Conservation (phyloP, 2,329 filamentous ascomycete genomes). For the Paecilomyces sp. region DNA sequence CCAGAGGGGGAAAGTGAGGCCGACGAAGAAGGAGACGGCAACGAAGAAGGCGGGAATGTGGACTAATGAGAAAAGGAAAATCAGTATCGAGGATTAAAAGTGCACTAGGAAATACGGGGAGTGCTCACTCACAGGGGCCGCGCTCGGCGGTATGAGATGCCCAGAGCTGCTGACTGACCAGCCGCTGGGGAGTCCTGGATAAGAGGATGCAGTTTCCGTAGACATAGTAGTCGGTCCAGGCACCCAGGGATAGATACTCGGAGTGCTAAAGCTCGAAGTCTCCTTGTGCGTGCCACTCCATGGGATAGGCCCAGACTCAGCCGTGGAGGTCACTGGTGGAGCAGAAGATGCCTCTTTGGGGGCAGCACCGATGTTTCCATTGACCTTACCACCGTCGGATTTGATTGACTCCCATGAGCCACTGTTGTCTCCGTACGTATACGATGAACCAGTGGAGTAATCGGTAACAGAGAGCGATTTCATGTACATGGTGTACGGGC, state of each 20-base stretch:
- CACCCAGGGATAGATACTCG: conserved; percentile 64
- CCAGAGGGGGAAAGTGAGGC: conserved; percentile 41
- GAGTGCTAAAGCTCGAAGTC: conserved; percentile 44
- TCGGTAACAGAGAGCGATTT: conserved; percentile 70
- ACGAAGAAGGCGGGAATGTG: conserved; percentile 49
- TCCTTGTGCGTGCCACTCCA: conserved; percentile 47
- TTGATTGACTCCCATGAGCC: conserved; percentile 78
- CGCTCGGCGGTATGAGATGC: conserved; percentile 68
- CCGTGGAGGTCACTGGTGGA: conserved; percentile 55
- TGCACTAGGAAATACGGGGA: conserved; percentile 16
- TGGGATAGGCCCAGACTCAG: conserved; percentile 59
- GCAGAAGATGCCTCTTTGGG: conserved; percentile 42
- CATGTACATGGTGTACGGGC: conserved; percentile 82
- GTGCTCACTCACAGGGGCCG: conserved; percentile 60
- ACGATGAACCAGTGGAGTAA: conserved; percentile 85
- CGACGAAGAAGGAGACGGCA: conserved; percentile 37
- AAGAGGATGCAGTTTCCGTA: conserved; percentile 38
- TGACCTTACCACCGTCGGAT: conserved; percentile 70
- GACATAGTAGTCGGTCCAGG: conserved; percentile 44
- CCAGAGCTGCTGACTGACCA: conserved; percentile 75
- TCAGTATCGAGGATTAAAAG: not conserved
- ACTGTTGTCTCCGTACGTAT: conserved; percentile 70
- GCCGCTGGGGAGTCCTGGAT: conserved; percentile 60
- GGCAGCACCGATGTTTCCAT: conserved; percentile 49
- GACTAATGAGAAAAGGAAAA: conserved; percentile 26